These are phyloP conservation scores for Aspergillus arachidicola DNA, from an alignment of 2,329 filamentous ascomycete genomes.

Conservation along the genomic window DNA sequence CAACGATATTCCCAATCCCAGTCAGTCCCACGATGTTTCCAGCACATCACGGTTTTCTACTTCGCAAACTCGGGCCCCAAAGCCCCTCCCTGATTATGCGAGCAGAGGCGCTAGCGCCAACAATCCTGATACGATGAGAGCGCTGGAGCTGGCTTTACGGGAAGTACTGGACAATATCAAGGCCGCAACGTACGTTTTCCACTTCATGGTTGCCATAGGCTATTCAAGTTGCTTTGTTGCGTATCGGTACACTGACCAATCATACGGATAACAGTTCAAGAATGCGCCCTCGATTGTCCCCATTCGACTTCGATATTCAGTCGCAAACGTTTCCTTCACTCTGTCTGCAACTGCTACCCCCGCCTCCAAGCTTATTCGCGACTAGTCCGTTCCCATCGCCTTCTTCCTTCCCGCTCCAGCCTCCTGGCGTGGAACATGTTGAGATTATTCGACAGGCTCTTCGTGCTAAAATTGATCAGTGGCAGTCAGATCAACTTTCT, in stretches of 20 bases:
- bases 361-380: conserved; percentile 81
- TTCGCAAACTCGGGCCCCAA: conserved; percentile 36
- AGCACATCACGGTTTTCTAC: conserved; percentile 31
- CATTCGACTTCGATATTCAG: conserved; percentile 81
- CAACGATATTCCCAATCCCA: conserved; percentile 67
- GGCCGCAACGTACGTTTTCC: conserved; percentile 71
- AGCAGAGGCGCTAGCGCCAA: conserved; percentile 64
- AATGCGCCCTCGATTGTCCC: conserved; percentile 44
- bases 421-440: conserved; percentile 73
- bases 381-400: conserved; percentile 75
- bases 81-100: conserved; percentile 55
- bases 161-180: conserved; percentile 81
- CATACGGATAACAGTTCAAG: conserved; percentile 41
- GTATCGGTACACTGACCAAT: conserved; percentile 10
- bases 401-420: conserved; percentile 78
- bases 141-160: conserved; percentile 79
- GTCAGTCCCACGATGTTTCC: conserved; percentile 46
- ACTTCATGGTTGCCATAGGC: not conserved
- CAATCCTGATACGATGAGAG: conserved; percentile 79
- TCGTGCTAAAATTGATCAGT: conserved; percentile 66
- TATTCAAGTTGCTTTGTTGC: conserved; percentile 14
- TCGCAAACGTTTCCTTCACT: conserved; percentile 84
- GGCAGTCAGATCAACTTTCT: conserved; percentile 55
- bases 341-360: conserved; percentile 76
- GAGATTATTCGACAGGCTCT: conserved; percentile 71